Base-by-base conservation (phyloP, 2,329 filamentous ascomycete species). In the Curvularia lunata region DNA sequence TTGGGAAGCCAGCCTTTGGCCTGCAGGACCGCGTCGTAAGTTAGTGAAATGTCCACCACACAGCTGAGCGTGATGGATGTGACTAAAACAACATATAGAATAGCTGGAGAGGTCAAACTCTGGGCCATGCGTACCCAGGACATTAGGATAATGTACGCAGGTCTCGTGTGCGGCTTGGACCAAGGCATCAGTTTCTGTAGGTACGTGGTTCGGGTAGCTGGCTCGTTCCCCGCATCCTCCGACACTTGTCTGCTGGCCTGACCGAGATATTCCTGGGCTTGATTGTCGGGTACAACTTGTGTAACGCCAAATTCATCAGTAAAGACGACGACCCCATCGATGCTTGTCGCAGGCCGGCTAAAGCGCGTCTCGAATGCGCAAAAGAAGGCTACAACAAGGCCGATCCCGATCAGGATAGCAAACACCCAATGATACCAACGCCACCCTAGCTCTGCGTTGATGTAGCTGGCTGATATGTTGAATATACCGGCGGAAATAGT, bases 371-470 rank as follows among this genome's bases (percentile, higher is more conserved):
- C 42, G 21, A 45, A 45, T 2, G 21, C 42, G 7, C 21, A 12
- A n/a, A 45, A 13, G 2, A 53, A 38, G 5, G 32, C 51, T 16
- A 47, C 18, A 27, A 47, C 28, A 8, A 47, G 1, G 3, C 51
- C 51, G 13, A 47, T 19, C 7, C 28, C n/a, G 6, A 47, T 12
- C 4, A 19, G 16, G n/a, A 53, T 53, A 5, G 40, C 42, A 19
- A 53, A 41, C 8, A 53, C 5, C 51, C 51, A 53, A 27, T 38
- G 47, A 32, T 38, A 53, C 51, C 51, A 53, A 10, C 42, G 42
- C 51, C 51, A 53, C 10, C 42, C 51, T 7, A 47, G 30, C n/a
- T 23, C 51, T 12, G 37, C 5, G 30, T 47, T 47, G 30, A 53
- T 37, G 28, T 53, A 53, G 2, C 18, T 23, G 18, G n/a, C 19